Conservation (phyloP, 257 asterid genomes). For the Cynanchum wilfordii region DNA sequence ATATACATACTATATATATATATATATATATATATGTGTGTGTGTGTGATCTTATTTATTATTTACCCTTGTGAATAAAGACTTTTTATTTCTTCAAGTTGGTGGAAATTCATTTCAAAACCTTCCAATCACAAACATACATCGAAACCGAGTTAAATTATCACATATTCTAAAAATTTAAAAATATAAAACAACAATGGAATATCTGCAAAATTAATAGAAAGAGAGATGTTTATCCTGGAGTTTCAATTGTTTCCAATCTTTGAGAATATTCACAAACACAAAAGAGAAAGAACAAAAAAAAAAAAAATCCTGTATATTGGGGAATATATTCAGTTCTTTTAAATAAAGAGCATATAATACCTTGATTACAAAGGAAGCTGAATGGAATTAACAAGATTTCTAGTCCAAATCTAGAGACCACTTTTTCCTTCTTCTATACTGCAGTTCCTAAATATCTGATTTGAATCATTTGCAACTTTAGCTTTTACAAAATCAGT, state of each 20-base stretch:
- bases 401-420: background rate
- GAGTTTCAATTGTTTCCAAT: background rate
- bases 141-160: too few species aligned
- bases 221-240: background rate
- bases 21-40: too few species aligned
- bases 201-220: constrained; percentile 1
- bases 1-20: too few species aligned
- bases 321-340: constrained; percentile 9
- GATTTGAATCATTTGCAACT: constrained; percentile 5
- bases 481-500: constrained; percentile 8
- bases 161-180: too few species aligned
- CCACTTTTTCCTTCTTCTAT: background rate
- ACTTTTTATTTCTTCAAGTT: background rate
- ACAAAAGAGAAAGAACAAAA: background rate
- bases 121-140: background rate
- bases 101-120: background rate
- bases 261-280: constrained; percentile 5
- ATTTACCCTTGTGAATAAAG: background rate
- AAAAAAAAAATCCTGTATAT: background rate
- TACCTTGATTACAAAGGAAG: constrained; percentile 24
- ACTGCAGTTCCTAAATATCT: background rate
- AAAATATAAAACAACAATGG: background rate
- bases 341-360: constrained; percentile 4
- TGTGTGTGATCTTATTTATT: background rate
- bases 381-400: constrained; percentile 5